phyloP scores from a whole-genome alignment of 139 green algal genomes.

The Coccomyxa sp. region DNA sequence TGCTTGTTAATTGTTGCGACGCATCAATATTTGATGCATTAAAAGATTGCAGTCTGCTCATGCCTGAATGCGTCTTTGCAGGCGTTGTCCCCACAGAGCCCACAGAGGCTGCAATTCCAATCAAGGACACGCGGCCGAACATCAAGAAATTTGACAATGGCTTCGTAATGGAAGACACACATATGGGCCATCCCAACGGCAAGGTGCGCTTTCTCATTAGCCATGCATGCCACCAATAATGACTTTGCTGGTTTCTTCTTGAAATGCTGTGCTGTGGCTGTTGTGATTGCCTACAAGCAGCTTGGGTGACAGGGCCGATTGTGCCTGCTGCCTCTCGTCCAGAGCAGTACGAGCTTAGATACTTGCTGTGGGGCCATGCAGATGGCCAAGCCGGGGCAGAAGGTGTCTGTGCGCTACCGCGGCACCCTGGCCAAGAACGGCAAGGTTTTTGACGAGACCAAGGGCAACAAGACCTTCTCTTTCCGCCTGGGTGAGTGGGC shows the following conservation, averaged over 20 bases:
- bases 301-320: no score
- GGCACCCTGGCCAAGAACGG: slow-evolving; percentile 74
- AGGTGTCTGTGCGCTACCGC: slow-evolving; percentile 61
- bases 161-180: slow-evolving; percentile 73
- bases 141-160: slow-evolving; percentile 61
- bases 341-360: neutral
- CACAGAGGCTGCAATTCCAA: neutral
- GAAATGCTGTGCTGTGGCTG: neutral
- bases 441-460: slow-evolving; percentile 86
- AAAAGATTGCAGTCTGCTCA: neutral
- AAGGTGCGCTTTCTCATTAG: slow-evolving; percentile 64
- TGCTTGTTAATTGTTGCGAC: neutral
- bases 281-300: neutral
- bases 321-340: no score
- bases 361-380: slow-evolving; percentile 14
- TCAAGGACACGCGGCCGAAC: slow-evolving; percentile 8
- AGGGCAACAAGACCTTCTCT: slow-evolving; percentile 63
- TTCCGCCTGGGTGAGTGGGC: slow-evolving; percentile 74
- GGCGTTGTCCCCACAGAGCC: neutral
- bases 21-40: neutral
- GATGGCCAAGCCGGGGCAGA: slow-evolving; percentile 20
- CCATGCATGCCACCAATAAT: slow-evolving; percentile 24
- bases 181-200: slow-evolving; percentile 52
- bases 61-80: neutral
- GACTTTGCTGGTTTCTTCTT: neutral